Evolutionary conservation across 2,329 filamentous ascomycete genomes (phyloP).

Genomic region (Exophiala phaeomuriformis): DNA sequence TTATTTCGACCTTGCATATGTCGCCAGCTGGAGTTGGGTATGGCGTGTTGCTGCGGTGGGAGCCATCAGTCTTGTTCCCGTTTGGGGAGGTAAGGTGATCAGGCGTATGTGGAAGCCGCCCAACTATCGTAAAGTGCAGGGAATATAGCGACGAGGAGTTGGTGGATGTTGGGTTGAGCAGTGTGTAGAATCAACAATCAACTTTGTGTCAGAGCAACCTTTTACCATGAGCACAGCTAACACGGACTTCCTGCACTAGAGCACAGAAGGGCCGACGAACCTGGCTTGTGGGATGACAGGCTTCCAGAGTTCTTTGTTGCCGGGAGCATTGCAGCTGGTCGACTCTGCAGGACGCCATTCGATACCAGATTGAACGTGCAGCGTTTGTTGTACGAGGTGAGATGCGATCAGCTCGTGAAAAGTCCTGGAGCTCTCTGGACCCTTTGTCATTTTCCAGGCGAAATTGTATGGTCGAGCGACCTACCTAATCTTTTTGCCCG

Average conservation of each 20-base stretch:
- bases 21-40: slow-evolving; percentile 72
- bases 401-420: neutral
- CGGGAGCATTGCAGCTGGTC: neutral
- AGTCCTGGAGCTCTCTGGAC: neutral
- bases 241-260: neutral
- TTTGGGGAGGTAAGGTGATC: slow-evolving; percentile 80
- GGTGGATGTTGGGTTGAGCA: neutral
- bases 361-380: slow-evolving; percentile 3
- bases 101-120: slow-evolving; percentile 80
- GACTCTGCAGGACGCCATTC: neutral
- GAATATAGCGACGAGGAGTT: slow-evolving; percentile 23
- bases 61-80: slow-evolving; percentile 73
- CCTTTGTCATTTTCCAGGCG: neutral
- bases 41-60: slow-evolving; percentile 80
- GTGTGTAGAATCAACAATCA: neutral
- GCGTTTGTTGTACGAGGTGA: slow-evolving; percentile 6
- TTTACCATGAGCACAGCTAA: no score
- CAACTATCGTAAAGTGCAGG: slow-evolving; percentile 80
- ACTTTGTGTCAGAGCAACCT: neutral
- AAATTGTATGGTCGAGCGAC: neutral
- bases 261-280: neutral
- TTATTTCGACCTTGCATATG: slow-evolving; percentile 82
- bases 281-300: neutral
- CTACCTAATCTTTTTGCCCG: neutral
- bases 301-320: neutral